Evolutionary conservation across 495 filamentous ascomycete genomes (phyloP).

Genomic region (Echria macrotheca): DNA sequence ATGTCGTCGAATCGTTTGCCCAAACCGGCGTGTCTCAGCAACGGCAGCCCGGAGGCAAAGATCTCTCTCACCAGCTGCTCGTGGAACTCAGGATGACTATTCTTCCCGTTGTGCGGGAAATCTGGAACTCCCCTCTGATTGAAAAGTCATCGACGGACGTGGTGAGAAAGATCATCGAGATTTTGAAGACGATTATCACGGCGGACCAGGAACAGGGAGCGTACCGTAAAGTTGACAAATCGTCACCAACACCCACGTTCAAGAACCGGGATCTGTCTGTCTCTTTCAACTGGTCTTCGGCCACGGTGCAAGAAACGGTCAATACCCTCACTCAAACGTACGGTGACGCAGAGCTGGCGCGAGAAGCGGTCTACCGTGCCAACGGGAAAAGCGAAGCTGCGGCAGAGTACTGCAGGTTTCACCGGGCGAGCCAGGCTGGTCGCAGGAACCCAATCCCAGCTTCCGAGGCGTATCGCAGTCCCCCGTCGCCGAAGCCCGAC

Average conservation of each 20-base stretch:
- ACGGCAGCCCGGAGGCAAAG: constrained; percentile 52
- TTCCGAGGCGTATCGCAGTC: constrained; percentile 39
- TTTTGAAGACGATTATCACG: constrained; percentile 72
- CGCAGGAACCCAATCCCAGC: constrained; percentile 60
- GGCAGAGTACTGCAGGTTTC: constrained; percentile 67
- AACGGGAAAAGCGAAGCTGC: constrained; percentile 57
- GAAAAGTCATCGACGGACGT: constrained; percentile 71
- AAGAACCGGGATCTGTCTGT: constrained; percentile 16
- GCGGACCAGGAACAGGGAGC: constrained; percentile 69
- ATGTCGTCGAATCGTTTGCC: constrained; percentile 66
- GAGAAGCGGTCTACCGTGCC: constrained; percentile 80
- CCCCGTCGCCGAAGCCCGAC: constrained; percentile 15
- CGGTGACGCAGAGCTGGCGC: constrained; percentile 53
- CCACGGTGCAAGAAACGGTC: constrained; percentile 37
- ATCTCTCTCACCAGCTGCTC: constrained; percentile 70
- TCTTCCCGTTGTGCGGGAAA: constrained; percentile 66
- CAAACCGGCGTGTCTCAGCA: constrained; percentile 53
- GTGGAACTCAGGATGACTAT: constrained; percentile 82
- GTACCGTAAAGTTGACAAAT: constrained; percentile 43
- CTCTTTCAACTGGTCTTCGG: constrained; percentile 25
- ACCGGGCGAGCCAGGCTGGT: constrained; percentile 35
- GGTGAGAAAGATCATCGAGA: constrained; percentile 74
- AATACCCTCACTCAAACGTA: constrained; percentile 41
- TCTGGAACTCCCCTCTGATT: constrained; percentile 79
- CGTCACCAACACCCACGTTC: constrained; percentile 17